Evolutionary conservation across 2,329 filamentous ascomycete species (phyloP).

Genomic region (Colletotrichum eleusines): DNA sequence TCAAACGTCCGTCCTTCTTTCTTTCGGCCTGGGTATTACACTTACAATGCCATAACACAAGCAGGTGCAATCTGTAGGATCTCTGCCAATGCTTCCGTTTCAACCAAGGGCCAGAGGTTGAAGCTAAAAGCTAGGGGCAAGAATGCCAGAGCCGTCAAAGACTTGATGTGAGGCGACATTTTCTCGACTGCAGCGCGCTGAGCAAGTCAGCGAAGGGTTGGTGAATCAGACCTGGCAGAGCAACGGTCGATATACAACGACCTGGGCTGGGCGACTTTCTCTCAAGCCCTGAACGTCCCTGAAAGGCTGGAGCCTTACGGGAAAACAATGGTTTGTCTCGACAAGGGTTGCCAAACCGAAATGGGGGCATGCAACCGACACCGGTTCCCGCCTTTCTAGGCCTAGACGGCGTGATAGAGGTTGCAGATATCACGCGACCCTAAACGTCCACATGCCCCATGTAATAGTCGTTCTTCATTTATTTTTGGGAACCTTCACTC

Average conservation of each 20-base stretch:
- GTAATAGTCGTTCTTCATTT: slow-evolving; percentile 8
- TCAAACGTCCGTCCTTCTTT: slow-evolving; percentile 8
- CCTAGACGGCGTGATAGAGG: slow-evolving; percentile 6
- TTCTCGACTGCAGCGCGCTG: slow-evolving; percentile 7
- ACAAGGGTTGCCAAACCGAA: background rate
- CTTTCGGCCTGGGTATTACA: slow-evolving; percentile 7
- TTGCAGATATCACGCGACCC: slow-evolving; percentile 8
- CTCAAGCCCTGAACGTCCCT: background rate
- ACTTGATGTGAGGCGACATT: slow-evolving; percentile 11
- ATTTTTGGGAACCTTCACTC: slow-evolving; percentile 3
- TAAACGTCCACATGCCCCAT: slow-evolving; percentile 11
- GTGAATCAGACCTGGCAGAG: slow-evolving; percentile 11
- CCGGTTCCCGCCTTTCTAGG: slow-evolving; percentile 2
- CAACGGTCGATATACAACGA: slow-evolving; percentile 8
- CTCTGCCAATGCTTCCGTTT: slow-evolving; percentile 6
- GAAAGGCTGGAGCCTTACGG: slow-evolving; percentile 4
- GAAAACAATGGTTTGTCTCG: slow-evolving; percentile 1
- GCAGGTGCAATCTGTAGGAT: slow-evolving; percentile 12
- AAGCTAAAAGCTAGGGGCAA: slow-evolving; percentile 4
- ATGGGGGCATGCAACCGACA: slow-evolving; percentile 5
- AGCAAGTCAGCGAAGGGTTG: slow-evolving; percentile 3
- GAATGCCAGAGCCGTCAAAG: slow-evolving; percentile 17
- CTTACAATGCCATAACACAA: slow-evolving; percentile 12
- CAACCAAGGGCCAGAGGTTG: slow-evolving; percentile 15
- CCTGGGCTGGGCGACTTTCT: background rate